Conservation (phyloP, 2,329 filamentous ascomycete species). For the Hypomyces perniciosus region DNA sequence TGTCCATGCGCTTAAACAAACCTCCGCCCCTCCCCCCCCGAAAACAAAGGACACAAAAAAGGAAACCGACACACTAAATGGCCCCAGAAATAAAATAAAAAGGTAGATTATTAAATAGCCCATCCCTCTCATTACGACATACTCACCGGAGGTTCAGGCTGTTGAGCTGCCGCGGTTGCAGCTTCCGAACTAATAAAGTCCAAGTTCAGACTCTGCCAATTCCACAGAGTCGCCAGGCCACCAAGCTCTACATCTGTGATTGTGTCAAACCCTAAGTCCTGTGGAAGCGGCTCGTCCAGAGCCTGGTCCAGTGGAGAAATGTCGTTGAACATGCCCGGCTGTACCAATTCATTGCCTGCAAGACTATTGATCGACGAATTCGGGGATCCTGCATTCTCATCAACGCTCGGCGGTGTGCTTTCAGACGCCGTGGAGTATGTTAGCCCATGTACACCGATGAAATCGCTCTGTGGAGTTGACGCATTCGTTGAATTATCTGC, state of each 20-base stretch:
- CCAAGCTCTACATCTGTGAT: constrained; percentile 6
- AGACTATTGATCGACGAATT: not conserved
- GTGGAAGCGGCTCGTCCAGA: not conserved
- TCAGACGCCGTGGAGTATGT: not conserved
- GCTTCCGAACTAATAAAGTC: constrained; percentile 3
- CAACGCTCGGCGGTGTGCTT: not conserved
- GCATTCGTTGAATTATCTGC: not conserved
- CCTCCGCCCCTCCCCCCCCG: too few species aligned
- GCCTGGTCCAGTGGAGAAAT: not conserved
- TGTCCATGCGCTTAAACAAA: too few species aligned
- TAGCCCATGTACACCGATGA: not conserved
- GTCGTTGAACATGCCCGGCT: not conserved
- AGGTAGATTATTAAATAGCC: too few species aligned
- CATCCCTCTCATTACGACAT: too few species aligned
- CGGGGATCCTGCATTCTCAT: not conserved
- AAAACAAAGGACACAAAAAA: too few species aligned
- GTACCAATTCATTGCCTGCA: not conserved
- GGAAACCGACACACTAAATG: too few species aligned
- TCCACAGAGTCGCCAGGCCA: constrained; percentile 1
- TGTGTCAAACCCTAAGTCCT: not conserved
- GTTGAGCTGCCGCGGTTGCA: not conserved
- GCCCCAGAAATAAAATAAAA: too few species aligned
- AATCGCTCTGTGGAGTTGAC: not conserved
- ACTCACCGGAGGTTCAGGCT: too few species aligned
- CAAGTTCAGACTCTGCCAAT: constrained; percentile 6